phyloP scores from a whole-genome alignment of 2,329 filamentous ascomycete species.

The Fusarium aywerte region DNA sequence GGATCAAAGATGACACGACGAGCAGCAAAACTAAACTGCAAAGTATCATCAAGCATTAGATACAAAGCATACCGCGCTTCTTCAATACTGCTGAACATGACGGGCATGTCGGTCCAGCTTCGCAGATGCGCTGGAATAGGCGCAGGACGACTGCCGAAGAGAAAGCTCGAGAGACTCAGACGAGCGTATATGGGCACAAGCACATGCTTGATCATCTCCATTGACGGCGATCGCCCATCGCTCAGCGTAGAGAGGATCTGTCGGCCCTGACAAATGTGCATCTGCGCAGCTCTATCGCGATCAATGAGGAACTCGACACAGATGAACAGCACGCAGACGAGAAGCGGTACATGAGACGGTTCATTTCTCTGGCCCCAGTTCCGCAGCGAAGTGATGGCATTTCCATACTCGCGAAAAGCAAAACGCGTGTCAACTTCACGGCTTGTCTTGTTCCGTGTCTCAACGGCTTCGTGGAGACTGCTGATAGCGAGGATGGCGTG shows the following conservation, averaged over 20 bases:
- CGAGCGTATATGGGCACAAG: constrained; percentile 59
- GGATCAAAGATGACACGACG: constrained; percentile 45
- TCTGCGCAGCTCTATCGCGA: constrained; percentile 58
- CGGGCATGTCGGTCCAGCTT: constrained; percentile 47
- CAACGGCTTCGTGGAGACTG: constrained; percentile 56
- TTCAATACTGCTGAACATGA: constrained; percentile 49
- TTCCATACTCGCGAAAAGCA: constrained; percentile 57
- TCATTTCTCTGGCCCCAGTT: constrained; percentile 51
- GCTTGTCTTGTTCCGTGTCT: constrained; percentile 33
- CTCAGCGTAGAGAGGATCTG: constrained; percentile 54
- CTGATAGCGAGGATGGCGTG: constrained; percentile 63
- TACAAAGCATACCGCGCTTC: constrained; percentile 50
- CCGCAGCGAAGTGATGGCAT: constrained; percentile 57
- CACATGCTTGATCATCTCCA: constrained; percentile 54
- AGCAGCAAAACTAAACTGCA: constrained; percentile 51
- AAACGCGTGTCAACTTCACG: constrained; percentile 37
- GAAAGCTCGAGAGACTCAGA: constrained; percentile 55
- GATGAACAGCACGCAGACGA: constrained; percentile 63
- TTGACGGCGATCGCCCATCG: constrained; percentile 43
- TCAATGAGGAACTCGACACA: constrained; percentile 66
- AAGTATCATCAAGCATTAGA: constrained; percentile 54
- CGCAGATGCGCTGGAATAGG: constrained; percentile 53
- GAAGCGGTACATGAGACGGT: constrained; percentile 49
- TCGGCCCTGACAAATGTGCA: constrained; percentile 58
- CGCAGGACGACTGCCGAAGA: constrained; percentile 54